Evolutionary conservation across 1,284 basidiomycete species (phyloP), one percentile per base, ranked within the genome.

Genomic region (Pascua sp.): DNA sequence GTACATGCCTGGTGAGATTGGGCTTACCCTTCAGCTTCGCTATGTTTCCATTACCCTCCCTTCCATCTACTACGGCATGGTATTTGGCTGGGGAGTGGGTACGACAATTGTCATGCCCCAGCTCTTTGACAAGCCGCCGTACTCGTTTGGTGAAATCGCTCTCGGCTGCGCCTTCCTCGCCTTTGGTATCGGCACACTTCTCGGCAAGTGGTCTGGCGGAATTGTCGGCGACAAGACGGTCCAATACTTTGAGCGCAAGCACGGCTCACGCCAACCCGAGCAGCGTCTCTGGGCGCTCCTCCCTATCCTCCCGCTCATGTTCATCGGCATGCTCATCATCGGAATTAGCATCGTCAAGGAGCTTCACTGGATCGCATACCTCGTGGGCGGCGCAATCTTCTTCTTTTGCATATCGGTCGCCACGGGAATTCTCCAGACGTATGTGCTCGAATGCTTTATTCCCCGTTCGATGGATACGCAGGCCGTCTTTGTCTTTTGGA

Each of bases 401-500:
- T 70, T 72, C 54, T 73, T 71, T 65, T 68, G 72, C 47, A 57
- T 71, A 36, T 61, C 61, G 2, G 63, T 65, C 24, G 51, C 63
- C 38, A 71, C 69, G 5, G 68, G 65, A 49, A 52, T 69, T 36
- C 51, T 68, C 15, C 62, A 61, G 40, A 68, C 60, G 48, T 76
- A 76, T 62, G 73, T 76, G 38, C 63, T 75, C 56, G 76, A 78
- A 57, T 61, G 60, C 40, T 74, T 72, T 61, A 42, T 76, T 49
- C 47, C 60, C 13, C 56, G 64, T 41, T 65, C 66, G 0, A 71
- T 72, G 57, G 70, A 73, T 55, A 72, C 71, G 12, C 71, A 76
- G 51, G 71, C 73, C 18, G 68, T 71, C 41, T 78, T 75, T 64
- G 70, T 70, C 57, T 74, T 78, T 61, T 72, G 72, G 67, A 76